Evolutionary conservation across 805 yeast species (phyloP), one percentile per base, ranked within the genome.

Genomic region (Grigorovia yakushimaensis): DNA sequence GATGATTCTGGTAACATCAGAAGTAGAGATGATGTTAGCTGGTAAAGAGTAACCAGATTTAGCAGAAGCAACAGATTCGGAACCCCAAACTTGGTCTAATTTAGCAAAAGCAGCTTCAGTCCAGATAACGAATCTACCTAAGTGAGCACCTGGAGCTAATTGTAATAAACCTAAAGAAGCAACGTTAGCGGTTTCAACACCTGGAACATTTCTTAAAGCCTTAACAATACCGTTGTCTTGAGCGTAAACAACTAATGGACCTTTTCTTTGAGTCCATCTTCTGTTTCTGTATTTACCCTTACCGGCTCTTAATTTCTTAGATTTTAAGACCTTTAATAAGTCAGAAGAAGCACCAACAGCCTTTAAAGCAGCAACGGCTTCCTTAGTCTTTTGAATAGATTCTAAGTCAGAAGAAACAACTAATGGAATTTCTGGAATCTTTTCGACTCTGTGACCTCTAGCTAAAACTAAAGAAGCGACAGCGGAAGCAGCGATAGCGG

Each of bases 121-220:
- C 98, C 98, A 93, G 88, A 93, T 88, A 70, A 93, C 84, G 70
- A 93, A 93, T 83, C 98, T 89, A 80, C 98, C 98, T 69, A 93
- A 79, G 82, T 93, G 98, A 71, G 98, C 95, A 84, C 98, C 98
- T 75, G 98, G 98, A 67, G 98, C 98, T 70, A 93, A 85, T 81
- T 91, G 98, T 73, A 93, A 84, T 67, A 93, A 80, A 78, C 93
- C 93, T 69, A 93, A 81, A 70, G 89, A 78, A 67, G 84, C 77
- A 66, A 93, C 98, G 73, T 82, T 78, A 67, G 91, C 82, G 69
- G 96, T 82, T 81, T 93, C 98, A 63, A 93, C 98, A 85, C 98
- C 98, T 76, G 98, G 98, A 62, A 93, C 78, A 87, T 93, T 93
- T 86, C 98, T 89, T 83, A 93, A 88, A 58, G 98, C 98, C 82